Conservation (phyloP, 176 grass and related monocot genomes). For the Aegilops umbellulata region DNA sequence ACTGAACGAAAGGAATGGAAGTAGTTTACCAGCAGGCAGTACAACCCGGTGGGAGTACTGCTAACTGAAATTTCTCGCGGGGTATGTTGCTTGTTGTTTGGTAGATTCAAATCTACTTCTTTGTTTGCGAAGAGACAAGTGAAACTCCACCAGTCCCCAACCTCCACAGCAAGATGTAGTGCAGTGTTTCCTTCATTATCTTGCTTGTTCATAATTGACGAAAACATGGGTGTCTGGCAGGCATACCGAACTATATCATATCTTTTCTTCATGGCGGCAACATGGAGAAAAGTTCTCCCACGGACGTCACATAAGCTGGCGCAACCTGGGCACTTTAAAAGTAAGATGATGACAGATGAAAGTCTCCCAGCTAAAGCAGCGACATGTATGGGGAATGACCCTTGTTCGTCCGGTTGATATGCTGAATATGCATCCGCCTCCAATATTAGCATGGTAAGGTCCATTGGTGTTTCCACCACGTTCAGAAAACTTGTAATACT, state of each 20-base stretch:
- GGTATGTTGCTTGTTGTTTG: not conserved
- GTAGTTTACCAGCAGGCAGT: conserved; percentile 14
- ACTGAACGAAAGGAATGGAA: not conserved
- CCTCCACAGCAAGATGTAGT: conserved; percentile 8
- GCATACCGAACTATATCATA: not conserved
- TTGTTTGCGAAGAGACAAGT: not conserved
- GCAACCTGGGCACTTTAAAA: not conserved
- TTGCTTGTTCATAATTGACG: conserved; percentile 20
- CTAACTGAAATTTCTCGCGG: not conserved
- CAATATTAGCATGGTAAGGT: conserved; percentile 11
- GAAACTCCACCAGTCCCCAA: conserved; percentile 27
- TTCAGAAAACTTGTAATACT: not conserved
- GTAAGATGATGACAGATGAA: not conserved
- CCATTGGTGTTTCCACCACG: not conserved
- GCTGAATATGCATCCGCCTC: conserved; percentile 18
- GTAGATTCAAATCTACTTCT: conserved; percentile 19
- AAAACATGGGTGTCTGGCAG: not conserved
- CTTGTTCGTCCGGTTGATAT: conserved; percentile 7
- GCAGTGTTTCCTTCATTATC: conserved; percentile 35
- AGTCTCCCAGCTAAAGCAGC: conserved; percentile 22
- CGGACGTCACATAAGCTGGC: conserved; percentile 4
- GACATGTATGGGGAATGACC: conserved; percentile 36
- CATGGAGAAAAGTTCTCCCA: conserved; percentile 46
- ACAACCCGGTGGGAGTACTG: conserved; percentile 11
- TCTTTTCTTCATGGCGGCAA: conserved; percentile 12